Base-by-base conservation (phyloP, 441 rosid genomes). In the Erysimum cheiri region DNA sequence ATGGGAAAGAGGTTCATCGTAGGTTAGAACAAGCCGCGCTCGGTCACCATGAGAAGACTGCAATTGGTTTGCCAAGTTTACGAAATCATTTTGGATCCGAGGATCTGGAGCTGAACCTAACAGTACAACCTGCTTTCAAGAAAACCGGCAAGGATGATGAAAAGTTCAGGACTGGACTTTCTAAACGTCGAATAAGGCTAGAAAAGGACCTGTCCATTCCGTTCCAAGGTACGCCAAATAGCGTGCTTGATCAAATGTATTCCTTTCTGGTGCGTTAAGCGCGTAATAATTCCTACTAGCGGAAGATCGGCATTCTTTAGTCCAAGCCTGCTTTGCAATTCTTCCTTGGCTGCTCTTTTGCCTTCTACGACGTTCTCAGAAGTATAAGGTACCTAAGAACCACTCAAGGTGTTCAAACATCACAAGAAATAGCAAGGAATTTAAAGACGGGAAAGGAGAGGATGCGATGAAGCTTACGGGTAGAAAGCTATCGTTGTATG, bases 21-120 rank as follows among this genome's bases (percentile, higher is more conserved):
- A 95, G 59, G 82, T 87, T 82, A 95, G 82, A 80, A 88, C 81
- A 66, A 95, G 95, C 80, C 96, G 84, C 75, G 97, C 93, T 10
- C 83, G 83, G 70, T 83, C 93, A 64, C 14, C 15, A 49, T 92
- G 90, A 74, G 83, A 47, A 70, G 93, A 85, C 81, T 87, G 94
- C 76, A 95, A 79, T 47, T 84, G 92, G 63, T 88, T 85, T 69
- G 98, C 89, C 70, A 95, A 84, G 80, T 82, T 79, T 57, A 87
- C 96, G 31, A 95, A 95, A 80, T 95, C 99, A 72, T 86, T 89
- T 71, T 95, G 99, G 58, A 95, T 88, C 50, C 95, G 87, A 73
- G 93, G 99, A 85, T 92, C 99, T 3, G 99, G 99, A 68, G 98
- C 99, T 69, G 98, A 92, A 67, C 99, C 99, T 68, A 95, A 84